A percentile compares a stretch with the other conserved stretches of the same genome.
phyloP scores from a whole-genome alignment of 192 early-diverging fungal species.

The Backusella australiensis region DNA sequence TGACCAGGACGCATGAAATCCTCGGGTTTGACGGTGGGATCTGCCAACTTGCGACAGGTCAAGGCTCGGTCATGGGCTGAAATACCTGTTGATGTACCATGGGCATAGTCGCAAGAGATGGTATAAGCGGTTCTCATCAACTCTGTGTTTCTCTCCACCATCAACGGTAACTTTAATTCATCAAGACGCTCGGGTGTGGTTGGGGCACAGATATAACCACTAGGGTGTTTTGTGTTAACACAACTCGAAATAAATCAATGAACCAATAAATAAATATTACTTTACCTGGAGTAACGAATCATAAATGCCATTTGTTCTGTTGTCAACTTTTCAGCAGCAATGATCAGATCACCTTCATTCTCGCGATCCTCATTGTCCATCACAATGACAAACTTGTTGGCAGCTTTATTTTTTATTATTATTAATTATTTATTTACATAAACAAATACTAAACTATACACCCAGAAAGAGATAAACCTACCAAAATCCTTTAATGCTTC shows the following conservation, averaged over 20 bases:
- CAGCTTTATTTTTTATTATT: constrained; percentile 38
- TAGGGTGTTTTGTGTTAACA: constrained; percentile 24
- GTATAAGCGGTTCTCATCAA: constrained; percentile 96
- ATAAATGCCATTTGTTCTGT: constrained; percentile 94
- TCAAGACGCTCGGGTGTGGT: constrained; percentile 75
- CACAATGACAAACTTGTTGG: constrained; percentile 86
- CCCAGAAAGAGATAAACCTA: constrained; percentile 27
- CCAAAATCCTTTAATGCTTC: constrained; percentile 66
- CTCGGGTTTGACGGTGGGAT: constrained; percentile 60
- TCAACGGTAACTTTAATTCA: constrained; percentile 85
- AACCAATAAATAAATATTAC: neutral
- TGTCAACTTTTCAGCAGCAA: constrained; percentile 93
- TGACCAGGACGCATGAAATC: constrained; percentile 93
- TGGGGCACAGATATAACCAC: constrained; percentile 94
- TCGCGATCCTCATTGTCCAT: constrained; percentile 99
- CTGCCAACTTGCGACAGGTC: constrained; percentile 77
- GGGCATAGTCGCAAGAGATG: constrained; percentile 82
- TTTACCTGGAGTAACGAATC: constrained; percentile 88
- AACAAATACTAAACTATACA: neutral
- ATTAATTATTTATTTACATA: neutral
- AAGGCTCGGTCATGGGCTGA: constrained; percentile 87
- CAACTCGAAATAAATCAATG: neutral
- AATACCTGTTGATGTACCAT: constrained; percentile 95
- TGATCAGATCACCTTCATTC: constrained; percentile 98
- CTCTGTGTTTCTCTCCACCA: constrained; percentile 93